phyloP scores from a whole-genome alignment of 176 grass and related monocot genomes.

The Melocanna baccifera region DNA sequence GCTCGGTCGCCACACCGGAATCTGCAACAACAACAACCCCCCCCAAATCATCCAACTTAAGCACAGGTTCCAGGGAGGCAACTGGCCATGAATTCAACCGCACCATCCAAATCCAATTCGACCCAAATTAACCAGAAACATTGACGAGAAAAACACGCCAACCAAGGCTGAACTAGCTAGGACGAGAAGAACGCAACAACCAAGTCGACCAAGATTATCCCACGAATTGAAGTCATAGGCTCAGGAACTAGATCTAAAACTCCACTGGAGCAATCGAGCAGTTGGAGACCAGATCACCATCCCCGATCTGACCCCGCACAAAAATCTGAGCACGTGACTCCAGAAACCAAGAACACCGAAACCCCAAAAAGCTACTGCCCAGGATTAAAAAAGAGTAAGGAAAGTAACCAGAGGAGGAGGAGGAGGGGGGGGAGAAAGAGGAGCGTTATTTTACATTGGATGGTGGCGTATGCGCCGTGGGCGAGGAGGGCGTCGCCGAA shows the following conservation, averaged over 20 bases:
- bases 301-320: no score
- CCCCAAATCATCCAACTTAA: constrained; percentile 6
- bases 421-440: no score
- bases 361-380: no score
- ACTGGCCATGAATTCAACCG: neutral
- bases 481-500: no score
- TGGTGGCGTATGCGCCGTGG: no score
- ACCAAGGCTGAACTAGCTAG: neutral
- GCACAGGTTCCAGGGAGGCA: neutral
- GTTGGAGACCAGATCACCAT: no score
- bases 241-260: constrained; percentile 4
- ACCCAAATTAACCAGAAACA: neutral
- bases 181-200: no score
- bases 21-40: constrained; percentile 43
- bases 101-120: neutral
- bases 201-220: neutral
- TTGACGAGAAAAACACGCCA: neutral
- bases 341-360: neutral
- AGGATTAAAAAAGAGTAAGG: no score
- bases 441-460: no score
- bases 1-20: constrained; percentile 26
- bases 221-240: neutral
- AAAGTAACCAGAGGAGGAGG: no score
- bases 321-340: neutral
- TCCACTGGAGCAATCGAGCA: no score